Conservation (phyloP, 345 rosid species). For the Citrus reticulata region DNA sequence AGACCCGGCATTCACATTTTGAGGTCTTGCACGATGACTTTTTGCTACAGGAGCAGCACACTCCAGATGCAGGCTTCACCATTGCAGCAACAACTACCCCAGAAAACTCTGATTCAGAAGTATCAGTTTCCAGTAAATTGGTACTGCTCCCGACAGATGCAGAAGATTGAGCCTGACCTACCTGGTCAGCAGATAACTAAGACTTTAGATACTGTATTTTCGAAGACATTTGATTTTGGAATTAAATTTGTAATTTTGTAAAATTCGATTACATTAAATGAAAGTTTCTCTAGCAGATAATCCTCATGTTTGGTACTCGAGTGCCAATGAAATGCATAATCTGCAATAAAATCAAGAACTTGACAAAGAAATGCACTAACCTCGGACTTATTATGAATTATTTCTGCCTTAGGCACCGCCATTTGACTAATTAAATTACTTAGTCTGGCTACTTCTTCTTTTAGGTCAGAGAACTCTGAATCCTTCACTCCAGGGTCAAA, state of each 20-base stretch:
- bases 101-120: constrained; percentile 39
- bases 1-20: constrained; percentile 70
- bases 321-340: background rate
- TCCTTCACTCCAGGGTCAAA: constrained; percentile 45
- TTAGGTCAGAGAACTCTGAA: constrained; percentile 60
- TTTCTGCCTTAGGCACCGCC: constrained; percentile 49
- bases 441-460: constrained; percentile 61
- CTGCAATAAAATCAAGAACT: background rate
- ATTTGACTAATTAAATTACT: constrained; percentile 57
- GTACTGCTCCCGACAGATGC: constrained; percentile 36
- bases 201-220: constrained; percentile 9
- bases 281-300: background rate
- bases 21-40: constrained; percentile 72
- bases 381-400: constrained; percentile 31
- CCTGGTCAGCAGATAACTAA: constrained; percentile 32
- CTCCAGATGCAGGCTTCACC: constrained; percentile 24
- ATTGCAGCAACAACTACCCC: constrained; percentile 23
- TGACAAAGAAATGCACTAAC: constrained; percentile 19
- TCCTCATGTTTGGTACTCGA: background rate
- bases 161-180: constrained; percentile 35
- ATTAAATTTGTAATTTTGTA: background rate
- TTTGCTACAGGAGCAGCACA: constrained; percentile 79
- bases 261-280: background rate
- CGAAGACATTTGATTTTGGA: background rate
- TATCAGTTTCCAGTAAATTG: constrained; percentile 22